Base-by-base conservation (phyloP, 192 early-diverging fungal genomes). In the Phycomyces blakesleeanus region DNA sequence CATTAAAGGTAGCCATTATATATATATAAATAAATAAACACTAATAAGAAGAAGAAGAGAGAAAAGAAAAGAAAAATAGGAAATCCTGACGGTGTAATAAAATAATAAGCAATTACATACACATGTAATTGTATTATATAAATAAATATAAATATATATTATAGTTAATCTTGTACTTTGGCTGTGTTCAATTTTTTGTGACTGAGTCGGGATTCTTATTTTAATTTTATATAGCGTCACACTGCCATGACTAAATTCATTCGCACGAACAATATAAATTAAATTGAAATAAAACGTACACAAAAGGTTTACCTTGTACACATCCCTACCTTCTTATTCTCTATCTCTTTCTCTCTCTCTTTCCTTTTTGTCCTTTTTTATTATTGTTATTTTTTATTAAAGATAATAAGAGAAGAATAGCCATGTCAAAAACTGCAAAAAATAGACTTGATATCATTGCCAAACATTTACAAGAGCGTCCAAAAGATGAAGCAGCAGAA, bases 1-100 rank as follows among this genome's bases (percentile, higher is more conserved):
- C 67, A 39, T 69, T 55, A 41, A 69, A 47, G 15, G 58, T 47
- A 21, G 67, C 39, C 67, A 69, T 69, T 26, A 71, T 18, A 47
- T 11, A 47, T 7, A 41, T 3, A 47, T 14, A 47, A 14, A 47
- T n/a, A 47, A 18, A 47, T 18, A 47, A 47, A 47, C 2, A 18
- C n/a, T n/a, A n/a, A n/a, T n/a, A 14, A 7, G 44, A 47, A 47
- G 2, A n/a, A 47, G 11, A 47, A 47, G 11, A 47, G 3, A 3
- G 3, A 47, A 18, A 7, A 2, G 2, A 18, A 47, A 47, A 47
- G 2, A 47, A 18, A 47, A 18, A 47, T 47, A 47, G 44, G 14
- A 41, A 41, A 41, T 41, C 44, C 12, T n/a, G 18, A 12, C 14
- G 40, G 40, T 10, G 40, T 10, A 41, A 41, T 10, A 41, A 14